These are phyloP conservation scores for Colletotrichum lindemuthianum DNA, from an alignment of 2,329 filamentous ascomycete genomes.

Conservation along the genomic window DNA sequence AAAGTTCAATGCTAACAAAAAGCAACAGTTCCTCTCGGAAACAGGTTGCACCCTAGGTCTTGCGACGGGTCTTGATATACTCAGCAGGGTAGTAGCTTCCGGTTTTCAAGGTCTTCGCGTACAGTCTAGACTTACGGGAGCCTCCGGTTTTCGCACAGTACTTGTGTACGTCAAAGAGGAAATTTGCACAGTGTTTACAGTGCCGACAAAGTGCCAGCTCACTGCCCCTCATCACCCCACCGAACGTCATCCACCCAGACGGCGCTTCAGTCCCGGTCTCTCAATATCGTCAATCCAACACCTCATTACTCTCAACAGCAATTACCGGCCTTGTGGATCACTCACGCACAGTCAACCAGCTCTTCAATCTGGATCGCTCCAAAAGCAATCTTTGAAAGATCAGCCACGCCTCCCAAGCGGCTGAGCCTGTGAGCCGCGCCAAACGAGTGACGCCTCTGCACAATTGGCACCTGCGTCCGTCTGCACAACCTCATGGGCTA, in stretches of 20 bases:
- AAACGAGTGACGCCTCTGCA: conserved; percentile 3
- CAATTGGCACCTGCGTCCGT: neutral
- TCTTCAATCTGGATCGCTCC: neutral
- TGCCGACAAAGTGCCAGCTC: neutral
- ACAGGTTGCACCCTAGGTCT: too few species aligned
- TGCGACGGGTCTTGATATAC: too few species aligned
- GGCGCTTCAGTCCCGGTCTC: conserved; percentile 25
- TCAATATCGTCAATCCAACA: conserved; percentile 1
- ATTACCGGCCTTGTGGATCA: neutral
- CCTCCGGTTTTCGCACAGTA: neutral
- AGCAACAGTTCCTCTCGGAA: too few species aligned
- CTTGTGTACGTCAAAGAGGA: too few species aligned
- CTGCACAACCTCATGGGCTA: conserved; percentile 15
- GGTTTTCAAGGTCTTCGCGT: neutral
- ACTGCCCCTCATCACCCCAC: conserved; percentile 35
- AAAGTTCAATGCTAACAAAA: too few species aligned
- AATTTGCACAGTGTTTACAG: neutral
- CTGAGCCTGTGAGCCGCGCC: too few species aligned
- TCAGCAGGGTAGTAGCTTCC: too few species aligned
- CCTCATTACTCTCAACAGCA: neutral
- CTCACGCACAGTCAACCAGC: neutral
- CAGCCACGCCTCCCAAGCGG: neutral
- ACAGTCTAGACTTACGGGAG: neutral
- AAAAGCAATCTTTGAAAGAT: neutral
- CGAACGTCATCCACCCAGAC: conserved; percentile 31